phyloP scores from a whole-genome alignment of 106 monocot genomes.

The Acanthochlamys bracteata region DNA sequence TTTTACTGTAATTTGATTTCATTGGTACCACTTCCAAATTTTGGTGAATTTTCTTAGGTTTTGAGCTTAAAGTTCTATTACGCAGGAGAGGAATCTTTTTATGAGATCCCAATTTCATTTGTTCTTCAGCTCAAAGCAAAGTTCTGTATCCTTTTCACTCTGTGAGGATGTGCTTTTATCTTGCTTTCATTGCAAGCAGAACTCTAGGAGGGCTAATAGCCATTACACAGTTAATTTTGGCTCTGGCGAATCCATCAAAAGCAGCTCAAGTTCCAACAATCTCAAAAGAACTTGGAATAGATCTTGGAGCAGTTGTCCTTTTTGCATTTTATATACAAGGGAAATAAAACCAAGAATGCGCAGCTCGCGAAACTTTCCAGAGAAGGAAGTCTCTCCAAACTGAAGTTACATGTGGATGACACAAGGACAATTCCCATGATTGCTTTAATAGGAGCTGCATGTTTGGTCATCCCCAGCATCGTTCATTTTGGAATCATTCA shows the following conservation, averaged over 20 bases:
- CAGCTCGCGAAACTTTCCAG: slow-evolving; percentile 76
- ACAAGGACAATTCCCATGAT: slow-evolving; percentile 46
- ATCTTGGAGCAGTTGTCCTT: slow-evolving; percentile 58
- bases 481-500: slow-evolving; percentile 59
- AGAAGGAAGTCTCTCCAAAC: slow-evolving; percentile 78
- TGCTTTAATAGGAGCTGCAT: slow-evolving; percentile 64
- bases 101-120: slow-evolving; percentile 20
- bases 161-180: slow-evolving; percentile 94
- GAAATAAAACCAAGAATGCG: slow-evolving; percentile 71
- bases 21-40: background rate
- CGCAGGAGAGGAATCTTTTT: slow-evolving; percentile 2
- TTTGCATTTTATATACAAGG: slow-evolving; percentile 80
- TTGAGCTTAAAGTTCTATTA: background rate
- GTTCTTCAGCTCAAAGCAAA: slow-evolving; percentile 78
- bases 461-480: slow-evolving; percentile 73
- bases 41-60: background rate
- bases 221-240: slow-evolving; percentile 40
- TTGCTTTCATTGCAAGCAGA: slow-evolving; percentile 87
- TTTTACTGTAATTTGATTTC: background rate
- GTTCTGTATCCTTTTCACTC: slow-evolving; percentile 91
- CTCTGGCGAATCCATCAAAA: slow-evolving; percentile 48
- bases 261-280: slow-evolving; percentile 41
- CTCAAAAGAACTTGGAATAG: slow-evolving; percentile 61
- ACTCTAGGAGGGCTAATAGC: slow-evolving; percentile 68
- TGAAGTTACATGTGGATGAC: slow-evolving; percentile 60